Percentiles rank a stretch among this genome's conserved stretches.
Evolutionary conservation across 495 filamentous ascomycete species (phyloP).

Genomic region (Sphaerosporella brunnea): DNA sequence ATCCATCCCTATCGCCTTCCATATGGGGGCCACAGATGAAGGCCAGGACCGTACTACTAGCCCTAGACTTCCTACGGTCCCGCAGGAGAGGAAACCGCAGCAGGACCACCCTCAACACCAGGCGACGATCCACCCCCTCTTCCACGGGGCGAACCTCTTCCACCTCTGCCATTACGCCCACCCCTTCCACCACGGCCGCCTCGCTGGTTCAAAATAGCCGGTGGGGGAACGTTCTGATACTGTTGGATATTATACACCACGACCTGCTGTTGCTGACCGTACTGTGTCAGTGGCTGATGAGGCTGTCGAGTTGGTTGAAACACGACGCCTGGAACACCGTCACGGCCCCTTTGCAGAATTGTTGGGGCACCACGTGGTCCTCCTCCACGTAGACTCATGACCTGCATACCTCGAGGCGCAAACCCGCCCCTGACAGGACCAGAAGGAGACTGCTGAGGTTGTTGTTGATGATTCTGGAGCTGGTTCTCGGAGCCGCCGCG

Average conservation of each 20-base stretch:
- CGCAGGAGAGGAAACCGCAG: not conserved
- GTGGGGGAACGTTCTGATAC: not conserved
- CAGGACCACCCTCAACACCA: not conserved
- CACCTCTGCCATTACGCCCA: not conserved
- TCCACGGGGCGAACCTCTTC: not conserved
- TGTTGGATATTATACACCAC: not conserved
- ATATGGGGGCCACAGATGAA: not conserved
- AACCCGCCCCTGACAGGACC: constrained; percentile 23
- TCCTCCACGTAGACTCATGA: constrained; percentile 24
- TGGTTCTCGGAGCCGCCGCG: constrained; percentile 29
- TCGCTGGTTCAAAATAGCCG: not conserved
- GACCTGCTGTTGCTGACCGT: not conserved
- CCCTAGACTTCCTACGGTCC: not conserved
- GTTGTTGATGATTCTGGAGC: no score
- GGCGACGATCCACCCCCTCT: not conserved
- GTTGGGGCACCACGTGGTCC: constrained; percentile 23
- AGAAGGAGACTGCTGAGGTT: no score
- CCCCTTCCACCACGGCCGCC: constrained; percentile 3
- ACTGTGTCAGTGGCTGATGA: not conserved
- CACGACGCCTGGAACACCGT: constrained; percentile 11
- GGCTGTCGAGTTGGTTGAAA: not conserved
- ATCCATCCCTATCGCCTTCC: not conserved
- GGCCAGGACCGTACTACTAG: not conserved
- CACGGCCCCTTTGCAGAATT: constrained; percentile 12
- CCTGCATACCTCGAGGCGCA: constrained; percentile 2